Evolutionary conservation across 225 moss, liverwort and hornwort species (phyloP), one percentile per base, ranked within the genome.

Genomic region (Rhytidiadelphus loreus): DNA sequence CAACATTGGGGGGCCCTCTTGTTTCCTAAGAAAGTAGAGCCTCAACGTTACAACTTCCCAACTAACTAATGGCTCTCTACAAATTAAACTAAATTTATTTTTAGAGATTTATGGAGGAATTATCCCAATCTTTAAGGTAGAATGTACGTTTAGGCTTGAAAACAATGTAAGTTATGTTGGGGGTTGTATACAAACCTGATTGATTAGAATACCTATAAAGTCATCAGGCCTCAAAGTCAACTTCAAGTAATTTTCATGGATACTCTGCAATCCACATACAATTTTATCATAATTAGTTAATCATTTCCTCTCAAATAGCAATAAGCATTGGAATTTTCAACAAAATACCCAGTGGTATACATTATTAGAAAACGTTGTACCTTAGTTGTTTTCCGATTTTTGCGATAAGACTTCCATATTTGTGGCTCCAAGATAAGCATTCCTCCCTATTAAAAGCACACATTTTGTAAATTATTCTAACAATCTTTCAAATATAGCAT

Each of bases 71-170:
- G 50, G 13, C 1, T 75, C 13, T 75, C 10, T 22, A 1, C 0
- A 52, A 0, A 52, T 33, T 52, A 75, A 22, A 52, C 21, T 8
- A 75, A 21, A 75, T 75, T 50, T 4, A 7, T 5, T 19, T 3
- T 2, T 2, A 22, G 5, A 0, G 2, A 21, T 50, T 0, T 3
- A 75, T 2, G 0, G 7, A 21, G 2, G 3, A 3, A 75, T 75
- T 33, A 50, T 33, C 1, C 2, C 20, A 50, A 21, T 75, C 21
- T 75, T 7, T 0, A 75, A 33, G 3, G 13, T 1, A 2, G 0
- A 33, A 32, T 50, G 5, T 13, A 50, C 3, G 2, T 22, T 48
- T 52, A 21, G 1, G 8, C 3, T 52, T 0, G 13, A 35, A 50
- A 48, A 74, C 4, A 32, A 12, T 48, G 7, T 50, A 50, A 50